A percentile compares a stretch with the other conserved stretches of the same genome.
These are phyloP conservation scores for Candida sojae DNA, from an alignment of 1,139 yeast species.

Conservation along the genomic window DNA sequence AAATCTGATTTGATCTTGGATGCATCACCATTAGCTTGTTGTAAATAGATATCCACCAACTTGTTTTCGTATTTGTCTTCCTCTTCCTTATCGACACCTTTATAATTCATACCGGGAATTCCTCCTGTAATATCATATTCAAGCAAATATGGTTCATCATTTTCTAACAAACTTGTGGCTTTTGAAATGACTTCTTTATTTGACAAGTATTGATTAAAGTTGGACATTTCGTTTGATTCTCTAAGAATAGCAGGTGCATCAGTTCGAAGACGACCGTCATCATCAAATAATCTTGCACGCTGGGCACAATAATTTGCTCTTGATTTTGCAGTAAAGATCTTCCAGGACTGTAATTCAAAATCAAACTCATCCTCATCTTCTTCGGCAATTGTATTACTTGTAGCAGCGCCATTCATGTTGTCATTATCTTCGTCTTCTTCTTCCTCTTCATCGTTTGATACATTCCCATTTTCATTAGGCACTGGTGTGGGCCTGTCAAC, in stretches of 20 bases:
- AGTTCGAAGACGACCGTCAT: slow-evolving; percentile 54
- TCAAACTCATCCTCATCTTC: slow-evolving; percentile 62
- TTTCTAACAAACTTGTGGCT: slow-evolving; percentile 51
- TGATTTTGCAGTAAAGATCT: slow-evolving; percentile 73
- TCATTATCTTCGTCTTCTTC: slow-evolving; percentile 15
- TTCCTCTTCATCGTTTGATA: slow-evolving; percentile 30
- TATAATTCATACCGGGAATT: slow-evolving; percentile 63
- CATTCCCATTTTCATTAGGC: slow-evolving; percentile 12
- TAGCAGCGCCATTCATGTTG: slow-evolving; percentile 22
- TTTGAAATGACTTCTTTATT: slow-evolving; percentile 44
- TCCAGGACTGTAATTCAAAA: slow-evolving; percentile 79
- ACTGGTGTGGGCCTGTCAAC: slow-evolving; percentile 16
- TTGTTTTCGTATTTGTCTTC: slow-evolving; percentile 53
- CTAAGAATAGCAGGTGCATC: slow-evolving; percentile 71
- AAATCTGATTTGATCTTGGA: slow-evolving; percentile 29
- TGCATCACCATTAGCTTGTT: slow-evolving; percentile 31
- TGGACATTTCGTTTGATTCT: slow-evolving; percentile 60
- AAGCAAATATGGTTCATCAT: slow-evolving; percentile 67
- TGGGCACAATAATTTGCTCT: slow-evolving; percentile 74
- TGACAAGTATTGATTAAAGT: slow-evolving; percentile 50
- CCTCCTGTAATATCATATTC: slow-evolving; percentile 88
- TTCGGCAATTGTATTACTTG: slow-evolving; percentile 11
- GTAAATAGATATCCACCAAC: slow-evolving; percentile 38
- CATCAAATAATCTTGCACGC: slow-evolving; percentile 66
- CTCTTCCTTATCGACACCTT: slow-evolving; percentile 50